Conservation (phyloP, 75 land plant genomes). For the Selaginella moellendorffii region DNA sequence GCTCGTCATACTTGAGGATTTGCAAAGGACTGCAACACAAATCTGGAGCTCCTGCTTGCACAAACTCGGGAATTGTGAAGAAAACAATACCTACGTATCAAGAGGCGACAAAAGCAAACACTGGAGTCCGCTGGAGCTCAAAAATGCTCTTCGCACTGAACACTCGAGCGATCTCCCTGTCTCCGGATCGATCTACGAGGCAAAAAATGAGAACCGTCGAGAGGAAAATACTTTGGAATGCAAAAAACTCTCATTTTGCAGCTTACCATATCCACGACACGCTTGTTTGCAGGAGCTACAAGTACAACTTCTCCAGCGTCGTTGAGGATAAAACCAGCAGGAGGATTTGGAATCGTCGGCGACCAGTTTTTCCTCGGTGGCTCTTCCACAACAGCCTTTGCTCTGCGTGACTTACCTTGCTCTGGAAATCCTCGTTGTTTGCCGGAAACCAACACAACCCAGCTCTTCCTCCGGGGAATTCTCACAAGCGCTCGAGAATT, state of each 20-base stretch:
- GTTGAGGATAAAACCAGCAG: not conserved
- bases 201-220: not conserved
- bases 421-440: too few species aligned
- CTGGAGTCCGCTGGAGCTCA: not conserved
- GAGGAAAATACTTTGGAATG: not conserved
- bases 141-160: not conserved
- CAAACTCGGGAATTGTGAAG: not conserved
- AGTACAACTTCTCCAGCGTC: not conserved
- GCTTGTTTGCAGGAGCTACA: not conserved
- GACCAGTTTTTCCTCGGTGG: too few species aligned
- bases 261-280: not conserved
- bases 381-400: too few species aligned
- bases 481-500: too few species aligned
- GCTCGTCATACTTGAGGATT: not conserved
- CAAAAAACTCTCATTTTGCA: not conserved
- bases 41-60: too few species aligned
- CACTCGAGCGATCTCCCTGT: not conserved
- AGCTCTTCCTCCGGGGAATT: too few species aligned
- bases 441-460: too few species aligned
- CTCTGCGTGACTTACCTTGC: too few species aligned
- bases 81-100: not conserved
- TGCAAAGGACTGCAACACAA: not conserved
- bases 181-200: not conserved
- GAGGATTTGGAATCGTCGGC: not conserved
- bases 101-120: not conserved